Conservation (phyloP, 164 flowering plant genomes). For the Saururus chinensis region DNA sequence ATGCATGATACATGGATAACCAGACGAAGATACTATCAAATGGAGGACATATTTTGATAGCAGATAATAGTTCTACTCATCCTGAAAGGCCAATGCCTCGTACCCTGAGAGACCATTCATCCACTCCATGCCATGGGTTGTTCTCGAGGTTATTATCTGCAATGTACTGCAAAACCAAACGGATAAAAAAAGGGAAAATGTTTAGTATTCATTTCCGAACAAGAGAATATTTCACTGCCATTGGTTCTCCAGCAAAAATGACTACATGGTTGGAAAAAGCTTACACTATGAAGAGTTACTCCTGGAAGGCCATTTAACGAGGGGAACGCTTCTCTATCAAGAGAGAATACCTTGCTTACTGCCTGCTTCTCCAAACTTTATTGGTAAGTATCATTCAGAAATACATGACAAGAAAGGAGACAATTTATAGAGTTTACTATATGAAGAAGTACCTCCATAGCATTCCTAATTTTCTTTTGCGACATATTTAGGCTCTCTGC, state of each 20-base stretch:
- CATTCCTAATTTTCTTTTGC: constrained; percentile 76
- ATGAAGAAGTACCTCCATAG: constrained; percentile 64
- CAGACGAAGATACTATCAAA: too few relatives aligned
- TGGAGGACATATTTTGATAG: too few relatives aligned
- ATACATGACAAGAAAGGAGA: background rate
- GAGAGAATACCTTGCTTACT: constrained; percentile 61
- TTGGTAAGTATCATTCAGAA: constrained; percentile 6
- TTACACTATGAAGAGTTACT: constrained; percentile 84
- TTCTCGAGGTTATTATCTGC: constrained; percentile 74
- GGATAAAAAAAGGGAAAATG: too few relatives aligned
- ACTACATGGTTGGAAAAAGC: constrained; percentile 8
- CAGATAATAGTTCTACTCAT: too few relatives aligned
- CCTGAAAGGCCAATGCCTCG: background rate
- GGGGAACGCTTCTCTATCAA: constrained; percentile 86
- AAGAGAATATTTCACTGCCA: background rate
- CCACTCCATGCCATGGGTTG: constrained; percentile 88
- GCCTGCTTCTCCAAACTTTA: constrained; percentile 37
- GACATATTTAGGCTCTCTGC: constrained; percentile 84
- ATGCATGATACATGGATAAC: too few relatives aligned
- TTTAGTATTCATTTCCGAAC: background rate
- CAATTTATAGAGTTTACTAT: background rate
- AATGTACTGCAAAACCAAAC: constrained; percentile 48
- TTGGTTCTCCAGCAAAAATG: background rate
- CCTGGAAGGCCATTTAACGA: constrained; percentile 92
- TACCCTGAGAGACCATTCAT: constrained; percentile 86